Base-by-base conservation (phyloP, 2,329 filamentous ascomycete species). In the Cladophialophora yegresii region DNA sequence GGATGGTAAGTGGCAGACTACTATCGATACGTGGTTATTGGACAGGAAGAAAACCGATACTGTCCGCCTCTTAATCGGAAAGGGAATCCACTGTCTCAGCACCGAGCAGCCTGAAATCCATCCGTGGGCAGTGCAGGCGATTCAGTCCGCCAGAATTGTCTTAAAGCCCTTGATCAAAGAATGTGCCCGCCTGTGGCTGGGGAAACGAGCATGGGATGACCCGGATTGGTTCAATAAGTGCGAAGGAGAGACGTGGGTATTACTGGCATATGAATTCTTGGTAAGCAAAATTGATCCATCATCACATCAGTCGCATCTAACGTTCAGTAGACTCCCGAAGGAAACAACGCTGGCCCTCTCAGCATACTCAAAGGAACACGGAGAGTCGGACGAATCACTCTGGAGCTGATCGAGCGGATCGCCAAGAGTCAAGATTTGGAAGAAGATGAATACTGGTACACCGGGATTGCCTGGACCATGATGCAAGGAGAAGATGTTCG, bases 391-490 rank as follows among this genome's bases (percentile, higher is more conserved):
- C 53, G 53, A 12, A 60, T 60, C 3, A 58, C 55, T 16, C 16
- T 54, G 53, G 59, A 65, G 6, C 22, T 36, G 36, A 36, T 65
- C 3, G 62, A 65, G 62, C 32, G 13, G 22, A 23, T 65, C 28
- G 62, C 62, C 22, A 62, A 16, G 26, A 33, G 26, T 54, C 59
- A 62, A 30, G 10, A 33, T 9, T 26, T 65, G 16, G 40, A 47
- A 62, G 54, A 65, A 54, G 36, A 61, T 9, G 58, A 53, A 55
- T 59, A 63, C 28, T 65, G 50, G 47, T 63, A 30, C 45, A 53
- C 62, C 20, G 62, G 62, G 26, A 51, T 65, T 23, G 62, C 45
- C 23, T 65, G 62, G 62, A 65, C 54, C 12, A 40, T 65, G 62
- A 63, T 62, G 62, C 45, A 65, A 47, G 59, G 59, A 36, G 47